Conservation (phyloP, 1,284 basidiomycete genomes). For the Prillingera fragicola region DNA sequence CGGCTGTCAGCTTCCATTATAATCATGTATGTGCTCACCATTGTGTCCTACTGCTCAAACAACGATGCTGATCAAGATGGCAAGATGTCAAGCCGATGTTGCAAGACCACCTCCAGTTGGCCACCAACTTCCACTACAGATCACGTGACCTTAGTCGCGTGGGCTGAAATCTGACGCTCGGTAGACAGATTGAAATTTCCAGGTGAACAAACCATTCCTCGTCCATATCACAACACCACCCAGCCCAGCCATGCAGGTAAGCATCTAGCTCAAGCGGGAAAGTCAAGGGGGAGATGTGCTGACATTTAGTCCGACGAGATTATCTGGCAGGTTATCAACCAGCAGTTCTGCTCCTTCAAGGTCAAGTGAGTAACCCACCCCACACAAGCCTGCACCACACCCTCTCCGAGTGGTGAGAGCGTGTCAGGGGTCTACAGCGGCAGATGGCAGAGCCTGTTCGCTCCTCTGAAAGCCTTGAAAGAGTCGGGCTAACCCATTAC, state of each 20-base stretch:
- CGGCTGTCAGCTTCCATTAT: slow-evolving; percentile 9
- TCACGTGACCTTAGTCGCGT: too few species aligned
- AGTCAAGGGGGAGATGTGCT: slow-evolving; percentile 5
- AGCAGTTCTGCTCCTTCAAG: slow-evolving; percentile 91
- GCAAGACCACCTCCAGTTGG: too few species aligned
- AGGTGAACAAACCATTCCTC: background rate
- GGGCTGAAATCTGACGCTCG: too few species aligned
- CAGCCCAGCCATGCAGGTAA: slow-evolving; percentile 37
- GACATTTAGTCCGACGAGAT: slow-evolving; percentile 80
- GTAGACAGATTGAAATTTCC: background rate
- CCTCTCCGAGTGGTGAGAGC: too few species aligned
- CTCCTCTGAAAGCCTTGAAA: background rate
- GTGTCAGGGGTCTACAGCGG: too few species aligned
- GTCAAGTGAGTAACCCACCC: slow-evolving; percentile 68
- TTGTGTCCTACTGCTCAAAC: too few species aligned
- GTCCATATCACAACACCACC: background rate
- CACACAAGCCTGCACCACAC: background rate
- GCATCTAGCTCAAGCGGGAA: slow-evolving; percentile 4
- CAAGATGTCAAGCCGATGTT: too few species aligned
- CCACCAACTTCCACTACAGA: too few species aligned
- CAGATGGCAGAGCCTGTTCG: background rate
- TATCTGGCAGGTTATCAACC: slow-evolving; percentile 90
- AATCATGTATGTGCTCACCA: slow-evolving; percentile 6
- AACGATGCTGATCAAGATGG: too few species aligned
- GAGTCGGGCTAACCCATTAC: background rate